Conservation (phyloP, 2,329 filamentous ascomycete genomes). For the Leptographium wingfieldii region DNA sequence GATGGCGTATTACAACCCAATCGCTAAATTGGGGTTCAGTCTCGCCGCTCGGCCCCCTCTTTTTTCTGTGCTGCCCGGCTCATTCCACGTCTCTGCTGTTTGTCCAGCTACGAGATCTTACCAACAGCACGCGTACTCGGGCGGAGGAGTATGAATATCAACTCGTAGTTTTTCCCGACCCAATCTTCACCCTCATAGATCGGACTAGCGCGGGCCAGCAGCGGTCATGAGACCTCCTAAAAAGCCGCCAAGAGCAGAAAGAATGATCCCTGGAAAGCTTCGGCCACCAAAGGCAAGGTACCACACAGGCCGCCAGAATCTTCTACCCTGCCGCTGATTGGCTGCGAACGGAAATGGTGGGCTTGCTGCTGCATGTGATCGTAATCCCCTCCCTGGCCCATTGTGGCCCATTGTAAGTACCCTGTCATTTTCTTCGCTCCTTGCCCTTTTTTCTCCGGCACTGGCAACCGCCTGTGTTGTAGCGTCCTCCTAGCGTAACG, state of each 20-base stretch:
- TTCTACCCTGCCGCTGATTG: not conserved
- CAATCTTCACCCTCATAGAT: slow-evolving; percentile 8
- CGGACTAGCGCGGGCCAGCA: slow-evolving; percentile 2
- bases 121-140: not conserved
- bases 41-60: not conserved
- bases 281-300: slow-evolving; percentile 5
- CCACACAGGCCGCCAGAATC: slow-evolving; percentile 1
- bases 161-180: slow-evolving; percentile 1
- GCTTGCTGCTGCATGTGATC: slow-evolving; percentile 6
- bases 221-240: slow-evolving; percentile 12
- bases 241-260: slow-evolving; percentile 3
- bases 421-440: not conserved
- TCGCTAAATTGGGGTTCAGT: not conserved
- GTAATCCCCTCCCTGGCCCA: slow-evolving; percentile 1
- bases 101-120: not conserved
- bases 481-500: slow-evolving; percentile 1
- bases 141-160: not conserved
- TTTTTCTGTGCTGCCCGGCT: not conserved
- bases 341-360: not conserved
- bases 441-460: not conserved
- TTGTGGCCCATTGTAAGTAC: not conserved
- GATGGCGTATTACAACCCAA: not conserved
- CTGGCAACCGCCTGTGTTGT: not conserved
- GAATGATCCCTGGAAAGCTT: slow-evolving; percentile 7
- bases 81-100: not conserved